Conservation (phyloP, 768 basidiomycete genomes). For the Leucogyrophana mollusca region DNA sequence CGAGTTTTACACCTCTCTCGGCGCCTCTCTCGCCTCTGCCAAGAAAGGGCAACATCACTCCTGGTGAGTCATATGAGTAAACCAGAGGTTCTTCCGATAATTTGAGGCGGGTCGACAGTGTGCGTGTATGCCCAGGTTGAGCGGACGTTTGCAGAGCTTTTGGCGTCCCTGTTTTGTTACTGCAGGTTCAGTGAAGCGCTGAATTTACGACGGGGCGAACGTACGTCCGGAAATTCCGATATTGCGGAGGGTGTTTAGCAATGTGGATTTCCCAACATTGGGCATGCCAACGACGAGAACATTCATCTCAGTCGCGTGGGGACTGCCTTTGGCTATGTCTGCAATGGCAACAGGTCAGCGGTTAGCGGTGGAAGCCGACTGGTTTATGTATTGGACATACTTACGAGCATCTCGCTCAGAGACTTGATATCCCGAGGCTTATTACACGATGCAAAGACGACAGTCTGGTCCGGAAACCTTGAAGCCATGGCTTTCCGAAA, state of each 20-base stretch:
- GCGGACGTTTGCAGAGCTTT: slow-evolving; percentile 90
- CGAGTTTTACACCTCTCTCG: slow-evolving; percentile 90
- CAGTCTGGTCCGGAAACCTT: slow-evolving; percentile 67
- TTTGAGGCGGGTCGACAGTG: slow-evolving; percentile 86
- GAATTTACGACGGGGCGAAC: slow-evolving; percentile 26
- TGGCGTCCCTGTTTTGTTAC: slow-evolving; percentile 53
- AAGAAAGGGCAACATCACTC: slow-evolving; percentile 95
- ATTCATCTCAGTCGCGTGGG: slow-evolving; percentile 74
- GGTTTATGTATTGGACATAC: slow-evolving; percentile 54
- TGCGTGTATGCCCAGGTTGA: slow-evolving; percentile 87
- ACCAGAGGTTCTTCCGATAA: slow-evolving; percentile 77
- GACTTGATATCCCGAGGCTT: slow-evolving; percentile 60
- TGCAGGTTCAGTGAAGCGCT: slow-evolving; percentile 4
- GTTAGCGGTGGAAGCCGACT: no score
- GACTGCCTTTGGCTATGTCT: slow-evolving; percentile 72
- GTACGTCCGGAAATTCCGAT: slow-evolving; percentile 86
- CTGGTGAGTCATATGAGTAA: slow-evolving; percentile 95
- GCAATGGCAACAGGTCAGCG: slow-evolving; percentile 2
- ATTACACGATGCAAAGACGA: slow-evolving; percentile 74
- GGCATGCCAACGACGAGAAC: slow-evolving; percentile 98
- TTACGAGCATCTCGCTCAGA: slow-evolving; percentile 67
- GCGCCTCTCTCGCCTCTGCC: slow-evolving; percentile 83
- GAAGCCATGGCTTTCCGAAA: slow-evolving; percentile 70
- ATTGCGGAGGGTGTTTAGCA: slow-evolving; percentile 86
- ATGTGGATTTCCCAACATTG: slow-evolving; percentile 95